Percentiles rank a stretch among this genome's conserved stretches.
phyloP scores from a whole-genome alignment of 768 basidiomycete genomes.

The Xerocomellus dryophilus region DNA sequence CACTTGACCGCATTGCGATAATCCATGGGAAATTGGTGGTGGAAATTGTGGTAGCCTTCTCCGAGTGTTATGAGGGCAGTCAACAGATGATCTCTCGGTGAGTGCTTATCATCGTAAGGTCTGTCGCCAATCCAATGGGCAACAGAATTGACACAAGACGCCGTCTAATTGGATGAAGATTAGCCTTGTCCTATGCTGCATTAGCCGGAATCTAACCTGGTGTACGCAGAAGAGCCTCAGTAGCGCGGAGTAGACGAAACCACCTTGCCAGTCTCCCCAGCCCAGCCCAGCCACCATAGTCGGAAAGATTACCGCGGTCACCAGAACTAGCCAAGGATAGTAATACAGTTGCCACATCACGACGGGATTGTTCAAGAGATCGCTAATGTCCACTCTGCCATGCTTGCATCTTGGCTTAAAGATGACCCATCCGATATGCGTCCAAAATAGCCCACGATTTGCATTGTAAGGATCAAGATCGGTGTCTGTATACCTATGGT shows the following conservation, averaged over 20 bases:
- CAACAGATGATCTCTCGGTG: background rate
- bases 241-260: background rate
- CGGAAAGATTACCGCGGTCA: background rate
- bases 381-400: conserved; percentile 1
- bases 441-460: conserved; percentile 1
- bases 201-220: background rate
- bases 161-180: background rate
- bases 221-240: conserved; percentile 1
- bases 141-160: conserved; percentile 1
- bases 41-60: too few relatives aligned
- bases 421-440: background rate
- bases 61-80: background rate
- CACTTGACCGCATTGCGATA: too few relatives aligned
- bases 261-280: conserved; percentile 7
- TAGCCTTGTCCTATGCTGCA: background rate
- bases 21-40: too few relatives aligned
- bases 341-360: conserved; percentile 1
- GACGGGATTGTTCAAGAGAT: background rate
- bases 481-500: conserved; percentile 9
- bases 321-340: background rate
- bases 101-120: conserved; percentile 1
- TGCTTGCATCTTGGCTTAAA: conserved; percentile 3
- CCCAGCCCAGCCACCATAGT: conserved; percentile 1
- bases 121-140: conserved; percentile 2
- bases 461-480: conserved; percentile 5